Percentiles rank a stretch among this genome's conserved stretches.
These are phyloP conservation scores for Mycena haematopus DNA, from an alignment of 768 basidiomycete genomes.

Conservation along the genomic window DNA sequence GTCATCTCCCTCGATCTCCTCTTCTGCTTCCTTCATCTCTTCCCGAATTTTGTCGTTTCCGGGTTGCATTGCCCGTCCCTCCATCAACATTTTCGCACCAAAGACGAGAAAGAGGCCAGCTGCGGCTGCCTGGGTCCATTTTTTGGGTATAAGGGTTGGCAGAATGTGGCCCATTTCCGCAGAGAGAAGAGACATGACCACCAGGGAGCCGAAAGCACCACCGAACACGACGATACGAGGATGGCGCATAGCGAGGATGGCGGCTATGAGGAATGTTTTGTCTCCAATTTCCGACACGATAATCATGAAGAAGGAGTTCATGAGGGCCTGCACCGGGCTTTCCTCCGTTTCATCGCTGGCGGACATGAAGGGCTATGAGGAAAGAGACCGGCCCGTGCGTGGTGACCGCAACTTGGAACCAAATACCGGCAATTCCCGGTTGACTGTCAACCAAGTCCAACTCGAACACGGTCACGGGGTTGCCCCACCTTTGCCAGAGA, in stretches of 20 bases:
- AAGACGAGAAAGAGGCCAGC: slow-evolving; percentile 89
- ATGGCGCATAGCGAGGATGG: slow-evolving; percentile 91
- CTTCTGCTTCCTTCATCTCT: slow-evolving; percentile 95
- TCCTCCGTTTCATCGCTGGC: slow-evolving; percentile 32
- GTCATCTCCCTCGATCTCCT: slow-evolving; percentile 89
- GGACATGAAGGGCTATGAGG: slow-evolving; percentile 6
- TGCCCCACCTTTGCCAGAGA: too few species aligned
- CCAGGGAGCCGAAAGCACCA: slow-evolving; percentile 87
- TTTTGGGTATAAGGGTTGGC: slow-evolving; percentile 76
- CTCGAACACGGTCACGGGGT: slow-evolving; percentile 14
- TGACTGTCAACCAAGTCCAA: not conserved
- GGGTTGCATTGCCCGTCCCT: slow-evolving; percentile 79
- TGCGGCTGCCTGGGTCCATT: slow-evolving; percentile 75
- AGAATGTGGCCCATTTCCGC: slow-evolving; percentile 93
- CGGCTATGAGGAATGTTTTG: slow-evolving; percentile 91
- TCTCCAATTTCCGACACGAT: slow-evolving; percentile 94
- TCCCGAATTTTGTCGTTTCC: slow-evolving; percentile 87
- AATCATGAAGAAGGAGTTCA: slow-evolving; percentile 89
- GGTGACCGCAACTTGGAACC: too few species aligned
- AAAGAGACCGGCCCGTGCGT: not conserved
- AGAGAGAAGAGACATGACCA: slow-evolving; percentile 93
- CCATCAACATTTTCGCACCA: slow-evolving; percentile 87
- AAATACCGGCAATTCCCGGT: not conserved
- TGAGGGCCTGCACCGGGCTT: slow-evolving; percentile 58
- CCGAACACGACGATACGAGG: slow-evolving; percentile 84